Base-by-base conservation (phyloP, 306 rosid species). In the Lotus japonicus region DNA sequence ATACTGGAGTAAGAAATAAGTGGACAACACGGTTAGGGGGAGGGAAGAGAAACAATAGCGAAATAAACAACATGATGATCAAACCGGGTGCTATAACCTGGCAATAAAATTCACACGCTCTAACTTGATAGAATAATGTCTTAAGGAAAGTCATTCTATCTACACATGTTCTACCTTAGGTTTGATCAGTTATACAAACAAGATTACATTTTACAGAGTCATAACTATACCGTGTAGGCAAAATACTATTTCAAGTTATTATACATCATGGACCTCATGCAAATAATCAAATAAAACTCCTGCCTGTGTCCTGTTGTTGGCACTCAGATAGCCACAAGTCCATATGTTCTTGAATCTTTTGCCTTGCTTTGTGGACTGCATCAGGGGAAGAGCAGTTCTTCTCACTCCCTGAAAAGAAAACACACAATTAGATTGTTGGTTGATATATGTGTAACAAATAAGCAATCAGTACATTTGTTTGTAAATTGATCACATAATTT, bases 251-350 rank as follows among this genome's bases (percentile, higher is more conserved):
- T 0, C 0, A 13, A 68, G 46, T 63, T 63, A 33, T 35, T 7
- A 26, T 67, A 16, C 62, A 38, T 62, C 38, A 16, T 53, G 16
- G 38, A 52, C 14, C 11, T 64, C 5, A 6, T 35, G 26, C 38
- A 45, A 35, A 42, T 39, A 41, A 41, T 82, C 73, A 89, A 11
- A 83, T 74, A 41, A 19, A 79, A 14, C 67, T 64, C 66, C 82
- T 57, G 39, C 77, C 83, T 0, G 66, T 14, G 58, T 64, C 63
- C 10, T 72, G 71, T 3, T 28, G 36, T 3, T 28, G 36, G 76
- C 97, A 94, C 73, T 90, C 79, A 7, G 99, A 90, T 63, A 94
- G 75, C 99, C 98, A 94, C 67, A 94, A 51, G 77, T 94, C 96
- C 46, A 94, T 82, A 46, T 90, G 70, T 23, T 86, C 96, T 36